Conservation (phyloP, 2,329 filamentous ascomycete genomes). For the Pseudogymnoascus sp. region DNA sequence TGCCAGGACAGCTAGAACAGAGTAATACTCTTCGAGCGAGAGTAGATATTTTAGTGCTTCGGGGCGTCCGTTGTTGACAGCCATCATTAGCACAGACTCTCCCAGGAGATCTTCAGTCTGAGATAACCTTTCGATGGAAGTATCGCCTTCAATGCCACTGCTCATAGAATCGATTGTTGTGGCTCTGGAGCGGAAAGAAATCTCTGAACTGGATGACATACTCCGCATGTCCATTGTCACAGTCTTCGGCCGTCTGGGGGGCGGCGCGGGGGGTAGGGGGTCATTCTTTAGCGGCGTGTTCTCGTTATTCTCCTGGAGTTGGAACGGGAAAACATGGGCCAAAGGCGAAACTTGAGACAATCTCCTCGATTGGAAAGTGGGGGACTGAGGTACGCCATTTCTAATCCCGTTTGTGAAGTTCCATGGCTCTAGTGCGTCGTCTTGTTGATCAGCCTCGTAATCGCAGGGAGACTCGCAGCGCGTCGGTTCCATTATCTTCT, state of each 20-base stretch:
- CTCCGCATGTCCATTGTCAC: conserved; percentile 88
- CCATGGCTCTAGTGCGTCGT: neutral
- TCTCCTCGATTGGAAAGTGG: conserved; percentile 8
- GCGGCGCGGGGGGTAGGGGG: conserved; percentile 34
- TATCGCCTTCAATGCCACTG: conserved; percentile 73
- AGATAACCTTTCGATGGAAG: conserved; percentile 68
- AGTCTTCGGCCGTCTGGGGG: conserved; percentile 33
- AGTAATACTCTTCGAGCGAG: conserved; percentile 66
- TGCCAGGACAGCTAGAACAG: conserved; percentile 60
- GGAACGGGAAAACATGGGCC: conserved; percentile 87
- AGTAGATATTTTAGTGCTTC: conserved; percentile 73
- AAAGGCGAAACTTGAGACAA: conserved; percentile 36
- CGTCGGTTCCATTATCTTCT: conserved; percentile 69
- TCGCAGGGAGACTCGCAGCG: conserved; percentile 23
- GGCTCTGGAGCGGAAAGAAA: conserved; percentile 73
- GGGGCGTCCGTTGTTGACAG: conserved; percentile 62
- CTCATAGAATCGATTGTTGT: conserved; percentile 67
- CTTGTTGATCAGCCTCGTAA: conserved; percentile 28
- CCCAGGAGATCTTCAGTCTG: conserved; percentile 63
- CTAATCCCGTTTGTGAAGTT: neutral
- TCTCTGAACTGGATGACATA: conserved; percentile 75
- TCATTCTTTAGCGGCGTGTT: conserved; percentile 22
- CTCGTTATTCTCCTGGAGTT: conserved; percentile 45
- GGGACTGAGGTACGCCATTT: neutral
- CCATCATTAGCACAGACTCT: conserved; percentile 85